Evolutionary conservation across 345 rosid genomes (phyloP), one percentile per base, ranked within the genome.

Genomic region (Bretschneidera sinensis): DNA sequence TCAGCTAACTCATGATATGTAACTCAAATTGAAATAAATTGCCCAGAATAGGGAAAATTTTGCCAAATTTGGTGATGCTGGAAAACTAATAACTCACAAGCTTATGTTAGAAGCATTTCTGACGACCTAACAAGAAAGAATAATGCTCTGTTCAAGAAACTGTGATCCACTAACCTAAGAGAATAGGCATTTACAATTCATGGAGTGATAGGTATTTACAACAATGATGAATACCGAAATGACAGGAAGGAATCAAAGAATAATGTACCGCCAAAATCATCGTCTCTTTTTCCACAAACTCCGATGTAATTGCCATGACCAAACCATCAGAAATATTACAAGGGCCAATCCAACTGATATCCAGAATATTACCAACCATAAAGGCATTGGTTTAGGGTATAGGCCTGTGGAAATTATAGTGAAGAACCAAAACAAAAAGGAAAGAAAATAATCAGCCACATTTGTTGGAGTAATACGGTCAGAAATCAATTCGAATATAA

Each of bases 331-430:
- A 75, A 83, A 86, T 47, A 70, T 68, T 17, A 85, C 43, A 6
- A 90, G 87, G 23, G 70, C 76, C 52, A 71, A 64, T 55, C 96
- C 99, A 62, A 81, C 73, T 17, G 76, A 74, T 34, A 78, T 68
- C 99, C 97, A 94, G 61, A 88, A 83, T 23, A 74, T 67, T 43
- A 77, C 75, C 85, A 90, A 72, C 96, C 84, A 80, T 21, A 56
- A n/a, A 2, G 97, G 97, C 99, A 94, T 94, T 22, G 81, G 68
- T 7, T 82, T 81, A 39, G 99, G 97, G 72, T 88, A 94, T 52
- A 94, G 72, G 47, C 99, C 99, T 94, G 71, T 63, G 45, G 16
- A 39, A 39, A 39, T 19, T 14, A 23, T 28, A 21, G 24, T 17
- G 31, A 24, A 47, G 61, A 31, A 25, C 55, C 67, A 22, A 4